Evolutionary conservation across 108 stramenopile species (phyloP), one percentile per base, ranked within the genome.

Genomic region (Epithemia pelagica): DNA sequence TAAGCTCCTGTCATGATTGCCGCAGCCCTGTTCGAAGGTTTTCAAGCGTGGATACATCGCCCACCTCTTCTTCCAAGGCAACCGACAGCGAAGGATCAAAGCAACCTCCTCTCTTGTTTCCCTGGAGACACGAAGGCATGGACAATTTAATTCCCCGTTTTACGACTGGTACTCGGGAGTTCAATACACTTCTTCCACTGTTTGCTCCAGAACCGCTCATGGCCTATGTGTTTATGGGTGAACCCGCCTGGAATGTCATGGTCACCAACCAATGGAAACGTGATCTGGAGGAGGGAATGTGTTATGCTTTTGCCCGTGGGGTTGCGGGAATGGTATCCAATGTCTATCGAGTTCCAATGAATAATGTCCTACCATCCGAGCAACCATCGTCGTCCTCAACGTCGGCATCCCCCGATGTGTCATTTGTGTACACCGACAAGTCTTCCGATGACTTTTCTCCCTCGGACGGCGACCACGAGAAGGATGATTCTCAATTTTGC

Each of bases 281-380:
- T 29, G 72, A 73, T 30, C 33, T 73, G 37, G 72, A 65, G 10
- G 72, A 73, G 1, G n/a, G 30, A 10, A 54, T 27, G 21, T 33
- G 33, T 0, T 73, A 58, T 51, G 72, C 72, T 5, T 73, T 73
- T 33, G 24, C 59, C 15, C 66, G 59, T 27, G 72, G 30, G n/a
- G 66, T 67, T 19, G 66, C 66, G 15, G 72, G 32, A 20, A 54
- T 73, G 46, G 29, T 73, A 27, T 66, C 65, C 20, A 73, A 73
- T 61, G 33, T 46, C 1, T 73, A 67, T 32, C 28, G 18, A 53
- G 52, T 60, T 28, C 33, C 64, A 23, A 32, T 65, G 30, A 32
- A 59, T 26, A 23, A 31, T 8, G 55, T 68, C n/a, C 15, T 46
- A 5, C 37, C 5, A 15, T 46, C 37, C 15, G 5, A 5, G 37